Evolutionary conservation across 805 yeast species (phyloP), one percentile per base, ranked within the genome.

Genomic region (Cyberlindnera maritima): DNA sequence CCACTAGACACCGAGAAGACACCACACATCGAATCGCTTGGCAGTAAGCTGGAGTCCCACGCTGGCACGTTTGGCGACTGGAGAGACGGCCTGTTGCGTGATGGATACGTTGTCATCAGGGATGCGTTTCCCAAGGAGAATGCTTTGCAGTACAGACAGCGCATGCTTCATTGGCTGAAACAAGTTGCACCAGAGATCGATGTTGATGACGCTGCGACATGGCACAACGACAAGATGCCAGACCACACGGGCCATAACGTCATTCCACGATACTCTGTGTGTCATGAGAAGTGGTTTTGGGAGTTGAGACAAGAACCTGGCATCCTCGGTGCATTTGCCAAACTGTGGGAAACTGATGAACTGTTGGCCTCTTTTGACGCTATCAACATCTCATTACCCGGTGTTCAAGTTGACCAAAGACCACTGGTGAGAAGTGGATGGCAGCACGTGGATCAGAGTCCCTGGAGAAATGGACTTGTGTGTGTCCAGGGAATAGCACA

Each of bases 371-470:
- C 66, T 18, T 65, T 64, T 50, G 70, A 65, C 47, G 62, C 60
- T 8, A 39, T 66, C 25, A 66, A 65, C 49, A 50, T 64, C 32
- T 49, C 60, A 7, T 52, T 65, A 17, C 70, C 69, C 4, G 59
- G 59, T 3, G 29, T 43, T 41, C 23, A 55, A 50, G 41, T 42
- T 10, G 48, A 43, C 21, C 54, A 57, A 40, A 28, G 39, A 3
- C 32, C 25, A 1, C 11, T 43, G 33, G 5, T 17, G 13, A 47
- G 18, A 3, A 47, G n/a, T 18, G 45, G 57, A 12, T 66, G 70
- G 70, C 67, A 62, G 15, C 70, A 66, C 56, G 59, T 66, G 19
- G 69, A 66, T 45, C 69, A 65, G 46, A 57, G 64, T 17, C 69
- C 69, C 4, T 60, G 44, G 47, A 62, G 64, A 39, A 36, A 47